Conservation (phyloP, 345 rosid species). For the Cardamine resedifolia region DNA sequence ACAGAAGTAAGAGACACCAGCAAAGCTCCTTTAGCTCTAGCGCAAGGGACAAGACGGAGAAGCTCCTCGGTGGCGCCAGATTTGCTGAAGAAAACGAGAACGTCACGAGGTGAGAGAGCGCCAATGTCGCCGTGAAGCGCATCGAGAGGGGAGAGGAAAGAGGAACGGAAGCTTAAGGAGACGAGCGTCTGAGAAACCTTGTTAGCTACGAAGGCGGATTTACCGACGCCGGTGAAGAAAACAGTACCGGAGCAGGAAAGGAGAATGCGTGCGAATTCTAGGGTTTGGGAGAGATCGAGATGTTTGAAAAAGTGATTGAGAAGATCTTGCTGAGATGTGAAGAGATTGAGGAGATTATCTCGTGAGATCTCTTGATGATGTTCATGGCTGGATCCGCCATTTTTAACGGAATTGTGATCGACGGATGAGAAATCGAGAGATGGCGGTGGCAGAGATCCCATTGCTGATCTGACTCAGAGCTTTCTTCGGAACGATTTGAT, state of each 20-base stretch:
- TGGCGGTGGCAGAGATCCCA: slow-evolving; percentile 39
- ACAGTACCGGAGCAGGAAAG: slow-evolving; percentile 61
- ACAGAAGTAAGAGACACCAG: slow-evolving; percentile 83
- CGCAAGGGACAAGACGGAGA: slow-evolving; percentile 88
- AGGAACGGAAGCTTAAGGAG: slow-evolving; percentile 74
- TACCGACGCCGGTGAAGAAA: slow-evolving; percentile 94
- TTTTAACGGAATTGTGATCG: slow-evolving; percentile 7
- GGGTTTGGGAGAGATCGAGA: slow-evolving; percentile 71
- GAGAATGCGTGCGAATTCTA: slow-evolving; percentile 69
- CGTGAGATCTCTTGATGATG: slow-evolving; percentile 44
- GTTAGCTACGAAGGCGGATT: slow-evolving; percentile 91
- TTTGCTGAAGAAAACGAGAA: slow-evolving; percentile 82
- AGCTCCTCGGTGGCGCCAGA: slow-evolving; percentile 92
- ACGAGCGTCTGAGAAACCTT: slow-evolving; percentile 90
- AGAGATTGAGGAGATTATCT: slow-evolving; percentile 63
- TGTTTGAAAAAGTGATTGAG: slow-evolving; percentile 88
- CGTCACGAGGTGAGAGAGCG: slow-evolving; percentile 50
- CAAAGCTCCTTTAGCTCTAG: slow-evolving; percentile 65
- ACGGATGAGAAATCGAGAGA: slow-evolving; percentile 15
- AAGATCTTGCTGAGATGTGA: slow-evolving; percentile 87
- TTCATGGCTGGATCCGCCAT: slow-evolving; percentile 21
- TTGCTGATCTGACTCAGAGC: slow-evolving; percentile 4
- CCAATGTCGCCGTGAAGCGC: slow-evolving; percentile 98
- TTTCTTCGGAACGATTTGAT: background rate
- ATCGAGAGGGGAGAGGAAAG: slow-evolving; percentile 81